These are phyloP conservation scores for Thelonectria rubi DNA, from an alignment of 2,329 filamentous ascomycete genomes.

Conservation along the genomic window DNA sequence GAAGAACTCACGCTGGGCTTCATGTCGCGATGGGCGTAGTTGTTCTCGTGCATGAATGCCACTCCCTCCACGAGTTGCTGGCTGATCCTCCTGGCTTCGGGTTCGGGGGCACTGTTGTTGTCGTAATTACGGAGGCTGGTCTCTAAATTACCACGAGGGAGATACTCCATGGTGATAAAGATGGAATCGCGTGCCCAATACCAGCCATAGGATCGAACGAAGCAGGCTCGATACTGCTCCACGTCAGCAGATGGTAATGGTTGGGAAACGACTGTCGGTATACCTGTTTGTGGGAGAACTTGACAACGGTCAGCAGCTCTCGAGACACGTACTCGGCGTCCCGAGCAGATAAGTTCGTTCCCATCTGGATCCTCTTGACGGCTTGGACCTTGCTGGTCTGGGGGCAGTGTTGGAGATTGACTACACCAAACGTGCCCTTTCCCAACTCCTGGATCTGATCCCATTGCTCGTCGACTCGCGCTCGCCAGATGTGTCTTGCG, in stretches of 20 bases:
- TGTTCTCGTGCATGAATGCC: not conserved
- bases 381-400: not conserved
- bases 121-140: not conserved
- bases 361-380: constrained; percentile 7
- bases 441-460: not conserved
- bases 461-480: not conserved
- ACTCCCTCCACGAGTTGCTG: not conserved
- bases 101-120: not conserved
- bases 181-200: not conserved
- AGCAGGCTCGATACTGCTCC: constrained; percentile 5
- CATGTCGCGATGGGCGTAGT: not conserved
- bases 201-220: constrained; percentile 11
- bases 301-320: constrained; percentile 3
- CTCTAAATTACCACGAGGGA: not conserved
- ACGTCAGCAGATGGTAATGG: not conserved
- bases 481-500: not conserved
- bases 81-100: not conserved
- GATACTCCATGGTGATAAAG: constrained; percentile 13
- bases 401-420: constrained; percentile 2
- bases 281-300: constrained; percentile 7
- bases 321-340: not conserved
- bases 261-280: not conserved
- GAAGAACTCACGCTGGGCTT: not conserved
- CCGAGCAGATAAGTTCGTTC: not conserved
- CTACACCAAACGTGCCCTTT: not conserved